Conservation (phyloP, 495 filamentous ascomycete species). For the Aspergillus carlsbadensis region DNA sequence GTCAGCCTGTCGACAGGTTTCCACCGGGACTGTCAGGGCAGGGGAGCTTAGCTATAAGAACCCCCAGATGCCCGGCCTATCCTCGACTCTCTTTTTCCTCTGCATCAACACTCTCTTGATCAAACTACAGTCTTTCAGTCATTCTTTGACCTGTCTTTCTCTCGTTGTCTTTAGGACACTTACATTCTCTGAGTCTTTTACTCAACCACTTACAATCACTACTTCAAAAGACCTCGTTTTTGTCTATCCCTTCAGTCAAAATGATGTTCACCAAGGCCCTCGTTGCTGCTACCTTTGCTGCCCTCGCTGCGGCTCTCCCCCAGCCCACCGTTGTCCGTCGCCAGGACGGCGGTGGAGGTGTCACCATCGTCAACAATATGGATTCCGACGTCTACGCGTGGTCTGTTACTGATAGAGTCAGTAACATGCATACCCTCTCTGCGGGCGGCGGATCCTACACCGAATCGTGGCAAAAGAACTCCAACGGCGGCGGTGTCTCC, state of each 20-base stretch:
- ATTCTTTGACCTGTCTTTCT: conserved; percentile 18
- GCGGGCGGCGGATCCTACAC: conserved; percentile 35
- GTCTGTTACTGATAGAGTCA: conserved; percentile 36
- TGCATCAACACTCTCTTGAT: conserved; percentile 20
- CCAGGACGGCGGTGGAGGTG: conserved; percentile 24
- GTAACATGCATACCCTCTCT: conserved; percentile 40
- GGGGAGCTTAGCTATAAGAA: conserved; percentile 13
- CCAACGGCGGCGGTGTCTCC: conserved; percentile 45
- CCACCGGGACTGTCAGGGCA: background rate
- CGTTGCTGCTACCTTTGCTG: conserved; percentile 36
- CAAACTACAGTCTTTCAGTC: conserved; percentile 20
- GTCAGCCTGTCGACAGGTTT: background rate
- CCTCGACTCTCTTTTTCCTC: conserved; percentile 2
- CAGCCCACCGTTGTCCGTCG: conserved; percentile 22
- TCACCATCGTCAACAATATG: conserved; percentile 42
- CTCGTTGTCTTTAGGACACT: conserved; percentile 9
- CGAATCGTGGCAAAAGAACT: conserved; percentile 37
- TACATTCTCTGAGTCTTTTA: conserved; percentile 11
- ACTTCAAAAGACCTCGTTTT: conserved; percentile 14
- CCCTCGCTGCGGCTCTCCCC: conserved; percentile 40
- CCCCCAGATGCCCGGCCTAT: conserved; percentile 1
- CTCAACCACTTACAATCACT: conserved; percentile 14
- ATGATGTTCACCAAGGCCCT: conserved; percentile 49
- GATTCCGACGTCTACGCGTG: conserved; percentile 40
- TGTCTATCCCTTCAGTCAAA: conserved; percentile 25